Evolutionary conservation across 805 yeast genomes (phyloP), one percentile per base, ranked within the genome.

Genomic region (Candida wancherniae): DNA sequence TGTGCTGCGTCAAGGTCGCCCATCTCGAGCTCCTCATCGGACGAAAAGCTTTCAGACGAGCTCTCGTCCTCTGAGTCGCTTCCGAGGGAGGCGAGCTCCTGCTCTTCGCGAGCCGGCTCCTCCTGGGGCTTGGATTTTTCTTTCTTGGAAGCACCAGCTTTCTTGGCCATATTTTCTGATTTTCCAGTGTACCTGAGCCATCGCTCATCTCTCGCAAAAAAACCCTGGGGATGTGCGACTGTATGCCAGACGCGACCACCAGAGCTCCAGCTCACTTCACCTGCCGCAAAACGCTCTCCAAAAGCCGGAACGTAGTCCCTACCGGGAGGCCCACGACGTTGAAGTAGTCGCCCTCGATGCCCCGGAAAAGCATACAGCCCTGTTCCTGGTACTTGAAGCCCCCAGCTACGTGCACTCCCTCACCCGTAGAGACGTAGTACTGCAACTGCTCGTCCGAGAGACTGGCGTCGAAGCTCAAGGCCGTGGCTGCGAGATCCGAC

Each of bases 281-380:
- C n/a, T n/a, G n/a, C 21, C 14, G 12, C 20, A 33, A 28, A 12
- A 33, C n/a, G 16, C 15, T 25, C 12, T 19, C 28, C 15, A 32
- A 13, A 25, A 38, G 30, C 11, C 19, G n/a, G n/a, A 24, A 20
- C 9, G 42, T 34, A 16, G 26, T 29, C 16, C 26, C 24, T 17
- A 38, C 72, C 1, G 98, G 97, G 34, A 90, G 60, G 0, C 98
- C 98, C 3, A 90, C 90, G 9, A 85, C 83, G 51, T 86, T 90
- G 56, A 70, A 77, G 50, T 73, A 84, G 52, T 90, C 97, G 0
- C 98, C 98, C 1, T 67, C 66, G 9, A 87, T 70, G 10, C 59
- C 57, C 13, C 65, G 56, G 42, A 92, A 74, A 40, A 90, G 58
- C 21, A 79, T 49, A 1, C 82, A 77, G 2, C 94, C 92, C 7